Evolutionary conservation across 78 protist species (phyloP).

Genomic region (Dictyostelium citrinum): DNA sequence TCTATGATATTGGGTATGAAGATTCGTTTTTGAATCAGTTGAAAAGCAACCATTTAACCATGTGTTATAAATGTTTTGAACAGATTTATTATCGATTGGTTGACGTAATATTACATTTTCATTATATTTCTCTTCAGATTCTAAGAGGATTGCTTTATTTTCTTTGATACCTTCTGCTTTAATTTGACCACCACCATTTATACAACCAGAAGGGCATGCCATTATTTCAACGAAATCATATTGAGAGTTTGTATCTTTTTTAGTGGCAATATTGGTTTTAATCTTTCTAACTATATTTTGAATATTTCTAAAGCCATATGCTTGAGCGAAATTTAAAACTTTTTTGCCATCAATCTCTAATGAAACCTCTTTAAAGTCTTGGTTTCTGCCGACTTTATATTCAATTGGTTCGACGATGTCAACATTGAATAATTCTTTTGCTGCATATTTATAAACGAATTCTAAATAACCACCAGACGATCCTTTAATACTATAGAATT

Average conservation of each 20-base stretch:
- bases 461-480: constrained; percentile 92
- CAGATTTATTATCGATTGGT: constrained; percentile 7
- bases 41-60: constrained; percentile 79
- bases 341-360: constrained; percentile 70
- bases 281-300: constrained; percentile 92
- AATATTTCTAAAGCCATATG: constrained; percentile 96
- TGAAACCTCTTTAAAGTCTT: constrained; percentile 51
- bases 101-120: not conserved
- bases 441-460: constrained; percentile 76
- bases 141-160: constrained; percentile 21
- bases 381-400: constrained; percentile 69
- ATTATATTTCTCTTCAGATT: constrained; percentile 37
- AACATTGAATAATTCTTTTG: constrained; percentile 82
- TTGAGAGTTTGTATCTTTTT: not conserved
- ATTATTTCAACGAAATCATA: constrained; percentile 78
- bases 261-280: constrained; percentile 12
- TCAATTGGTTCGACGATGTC: constrained; percentile 15
- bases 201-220: constrained; percentile 85
- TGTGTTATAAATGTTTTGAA: constrained; percentile 15
- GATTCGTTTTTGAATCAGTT: constrained; percentile 33
- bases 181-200: constrained; percentile 85
- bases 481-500: constrained; percentile 57
- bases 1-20: constrained; percentile 81
- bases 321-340: constrained; percentile 76
- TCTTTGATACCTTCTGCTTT: constrained; percentile 22